These are phyloP conservation scores for Penicillium paradoxum DNA, from an alignment of 495 filamentous ascomycete genomes.

Conservation along the genomic window DNA sequence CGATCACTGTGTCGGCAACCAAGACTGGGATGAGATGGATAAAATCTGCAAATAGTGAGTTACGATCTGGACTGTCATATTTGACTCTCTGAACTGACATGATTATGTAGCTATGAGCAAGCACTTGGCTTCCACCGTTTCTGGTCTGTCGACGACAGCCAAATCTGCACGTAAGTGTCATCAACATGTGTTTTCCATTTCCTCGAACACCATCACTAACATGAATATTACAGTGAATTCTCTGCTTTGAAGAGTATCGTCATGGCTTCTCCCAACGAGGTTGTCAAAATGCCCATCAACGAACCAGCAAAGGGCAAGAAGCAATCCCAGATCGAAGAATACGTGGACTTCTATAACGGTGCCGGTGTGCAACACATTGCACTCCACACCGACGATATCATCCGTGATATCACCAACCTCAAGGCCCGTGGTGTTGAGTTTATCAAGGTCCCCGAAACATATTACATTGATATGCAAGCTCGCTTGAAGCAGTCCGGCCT, in stretches of 20 bases:
- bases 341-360: slow-evolving; percentile 79
- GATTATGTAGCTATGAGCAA: slow-evolving; percentile 61
- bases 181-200: neutral
- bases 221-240: slow-evolving; percentile 53
- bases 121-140: slow-evolving; percentile 90
- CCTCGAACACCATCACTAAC: neutral
- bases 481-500: slow-evolving; percentile 53
- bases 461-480: slow-evolving; percentile 70
- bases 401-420: slow-evolving; percentile 66
- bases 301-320: slow-evolving; percentile 84
- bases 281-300: slow-evolving; percentile 96
- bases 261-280: slow-evolving; percentile 76
- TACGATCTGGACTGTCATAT: neutral
- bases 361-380: slow-evolving; percentile 90
- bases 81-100: slow-evolving; percentile 15
- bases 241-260: slow-evolving; percentile 79
- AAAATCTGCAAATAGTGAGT: slow-evolving; percentile 68
- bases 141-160: slow-evolving; percentile 85
- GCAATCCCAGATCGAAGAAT: slow-evolving; percentile 89
- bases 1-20: slow-evolving; percentile 94
- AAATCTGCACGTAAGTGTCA: slow-evolving; percentile 64
- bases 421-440: slow-evolving; percentile 80
- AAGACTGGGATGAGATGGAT: slow-evolving; percentile 86
- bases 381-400: slow-evolving; percentile 72
- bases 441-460: slow-evolving; percentile 75